Conservation (phyloP, 78 protist genomes). For the Dictyostelium brefeldianum region DNA sequence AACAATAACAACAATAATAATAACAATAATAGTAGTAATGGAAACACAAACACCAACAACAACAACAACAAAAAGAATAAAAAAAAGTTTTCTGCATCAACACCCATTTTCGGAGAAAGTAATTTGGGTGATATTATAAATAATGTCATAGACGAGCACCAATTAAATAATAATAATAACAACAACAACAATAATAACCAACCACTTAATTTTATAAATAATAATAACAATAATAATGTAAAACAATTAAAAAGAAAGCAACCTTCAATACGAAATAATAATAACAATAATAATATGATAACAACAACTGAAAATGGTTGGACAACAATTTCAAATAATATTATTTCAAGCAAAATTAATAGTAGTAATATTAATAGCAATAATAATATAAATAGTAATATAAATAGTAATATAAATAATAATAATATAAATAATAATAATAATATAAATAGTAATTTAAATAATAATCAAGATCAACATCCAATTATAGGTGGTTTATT, state of each 20-base stretch:
- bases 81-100: neutral
- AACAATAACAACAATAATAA: neutral
- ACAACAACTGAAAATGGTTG: neutral
- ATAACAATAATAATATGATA: neutral
- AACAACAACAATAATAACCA: neutral
- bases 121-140: slow-evolving; percentile 3
- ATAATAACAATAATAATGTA: neutral
- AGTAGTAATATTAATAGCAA: neutral
- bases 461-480: too few species aligned
- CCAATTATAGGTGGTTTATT: slow-evolving; percentile 1
- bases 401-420: neutral
- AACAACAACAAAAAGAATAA: neutral
- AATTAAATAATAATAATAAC: neutral
- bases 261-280: neutral
- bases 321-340: slow-evolving; percentile 4
- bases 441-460: neutral
- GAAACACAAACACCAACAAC: neutral
- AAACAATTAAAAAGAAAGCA: slow-evolving; percentile 7
- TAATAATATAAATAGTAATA: too few species aligned
- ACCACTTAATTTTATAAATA: neutral
- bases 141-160: neutral
- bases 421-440: neutral
- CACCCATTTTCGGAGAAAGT: slow-evolving; percentile 12
- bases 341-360: too few species aligned
- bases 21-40: neutral